A percentile compares a stretch with the other conserved stretches of the same genome.
phyloP scores from a whole-genome alignment of 106 monocot genomes.

The Phalaenopsis aphrodite region DNA sequence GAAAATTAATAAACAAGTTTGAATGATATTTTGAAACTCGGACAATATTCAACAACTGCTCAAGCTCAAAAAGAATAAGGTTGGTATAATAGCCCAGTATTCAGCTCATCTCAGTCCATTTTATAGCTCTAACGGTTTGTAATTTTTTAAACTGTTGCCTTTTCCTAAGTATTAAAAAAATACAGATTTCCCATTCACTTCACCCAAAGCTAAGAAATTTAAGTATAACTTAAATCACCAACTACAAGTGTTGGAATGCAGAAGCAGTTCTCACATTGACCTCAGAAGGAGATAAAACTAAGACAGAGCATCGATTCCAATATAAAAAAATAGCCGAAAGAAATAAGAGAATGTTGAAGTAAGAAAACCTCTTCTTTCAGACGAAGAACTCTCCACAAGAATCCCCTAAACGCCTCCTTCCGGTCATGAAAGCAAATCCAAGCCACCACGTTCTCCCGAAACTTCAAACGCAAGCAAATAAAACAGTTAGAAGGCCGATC shows the following conservation, averaged over 20 bases:
- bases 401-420: conserved; percentile 70
- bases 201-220: neutral
- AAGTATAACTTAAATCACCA: neutral
- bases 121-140: neutral
- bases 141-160: neutral
- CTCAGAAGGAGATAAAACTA: neutral
- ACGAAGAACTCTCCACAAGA: conserved; percentile 65
- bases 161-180: neutral
- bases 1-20: too few relatives aligned
- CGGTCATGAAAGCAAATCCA: conserved; percentile 89
- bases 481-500: neutral
- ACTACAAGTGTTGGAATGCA: neutral
- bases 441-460: conserved; percentile 94
- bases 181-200: neutral
- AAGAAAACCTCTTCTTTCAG: conserved; percentile 72
- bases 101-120: neutral
- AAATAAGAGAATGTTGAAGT: neutral
- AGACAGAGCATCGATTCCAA: neutral
- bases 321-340: neutral
- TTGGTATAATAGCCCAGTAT: neutral
- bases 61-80: too few relatives aligned
- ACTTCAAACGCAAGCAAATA: conserved; percentile 30
- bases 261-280: neutral
- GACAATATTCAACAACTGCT: too few relatives aligned
- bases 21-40: too few relatives aligned